Percentiles rank a stretch among this genome's conserved stretches.
Evolutionary conservation across 2,329 filamentous ascomycete species (phyloP).

Genomic region (Nemania serpens): DNA sequence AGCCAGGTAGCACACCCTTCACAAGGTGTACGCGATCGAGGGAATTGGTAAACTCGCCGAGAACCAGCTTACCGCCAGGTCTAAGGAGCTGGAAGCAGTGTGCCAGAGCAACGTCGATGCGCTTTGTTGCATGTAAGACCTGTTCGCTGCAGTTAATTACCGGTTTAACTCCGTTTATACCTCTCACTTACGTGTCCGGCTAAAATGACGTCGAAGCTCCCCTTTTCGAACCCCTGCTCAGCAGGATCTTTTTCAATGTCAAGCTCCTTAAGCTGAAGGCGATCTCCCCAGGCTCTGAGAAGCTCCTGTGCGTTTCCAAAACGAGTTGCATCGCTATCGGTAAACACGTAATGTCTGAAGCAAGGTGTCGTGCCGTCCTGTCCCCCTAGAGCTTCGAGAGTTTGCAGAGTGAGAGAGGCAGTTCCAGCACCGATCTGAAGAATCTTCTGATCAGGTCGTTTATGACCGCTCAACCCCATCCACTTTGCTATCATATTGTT

Average conservation of each 20-base stretch:
- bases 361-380: background rate
- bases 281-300: background rate
- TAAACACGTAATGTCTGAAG: background rate
- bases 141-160: background rate
- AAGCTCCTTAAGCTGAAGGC: background rate
- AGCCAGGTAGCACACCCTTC: background rate
- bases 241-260: background rate
- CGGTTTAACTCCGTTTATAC: background rate
- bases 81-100: background rate
- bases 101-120: background rate
- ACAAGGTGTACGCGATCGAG: background rate
- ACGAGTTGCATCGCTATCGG: background rate
- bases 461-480: background rate
- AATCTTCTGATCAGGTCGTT: background rate
- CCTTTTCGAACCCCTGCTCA: background rate
- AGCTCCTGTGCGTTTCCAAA: background rate
- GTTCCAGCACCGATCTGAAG: background rate
- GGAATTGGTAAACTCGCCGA: background rate
- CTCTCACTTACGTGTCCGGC: background rate
- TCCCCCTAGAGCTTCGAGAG: background rate
- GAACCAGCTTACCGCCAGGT: background rate
- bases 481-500: slow-evolving; percentile 1
- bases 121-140: background rate
- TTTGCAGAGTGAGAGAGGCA: background rate
- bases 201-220: slow-evolving; percentile 1